Conservation (phyloP, 2,329 filamentous ascomycete species). For the Fusarium illudens region DNA sequence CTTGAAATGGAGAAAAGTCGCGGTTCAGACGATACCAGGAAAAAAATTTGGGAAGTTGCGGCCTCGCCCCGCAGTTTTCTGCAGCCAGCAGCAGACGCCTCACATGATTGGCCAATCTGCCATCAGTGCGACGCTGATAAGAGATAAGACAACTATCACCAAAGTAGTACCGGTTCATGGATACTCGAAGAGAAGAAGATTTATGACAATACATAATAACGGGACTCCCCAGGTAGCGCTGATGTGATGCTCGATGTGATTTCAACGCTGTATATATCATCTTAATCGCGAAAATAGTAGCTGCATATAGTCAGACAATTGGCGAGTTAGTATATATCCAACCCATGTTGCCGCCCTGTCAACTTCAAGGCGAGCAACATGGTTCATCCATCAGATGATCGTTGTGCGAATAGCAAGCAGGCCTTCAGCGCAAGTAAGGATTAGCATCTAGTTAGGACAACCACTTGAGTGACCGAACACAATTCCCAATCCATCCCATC, state of each 20-base stretch:
- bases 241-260: background rate
- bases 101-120: constrained; percentile 34
- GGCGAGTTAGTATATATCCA: background rate
- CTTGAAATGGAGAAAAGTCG: constrained; percentile 30
- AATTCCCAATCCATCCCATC: background rate
- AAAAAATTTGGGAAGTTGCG: constrained; percentile 40
- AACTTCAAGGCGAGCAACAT: background rate
- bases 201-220: background rate
- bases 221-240: background rate
- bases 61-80: constrained; percentile 33
- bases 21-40: constrained; percentile 22
- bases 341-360: background rate
- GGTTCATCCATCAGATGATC: background rate
- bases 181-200: background rate
- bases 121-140: constrained; percentile 13
- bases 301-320: background rate
- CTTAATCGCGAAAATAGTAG: background rate
- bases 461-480: background rate
- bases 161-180: background rate
- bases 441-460: constrained; percentile 6
- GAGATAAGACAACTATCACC: constrained; percentile 19
- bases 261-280: background rate
- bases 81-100: background rate
- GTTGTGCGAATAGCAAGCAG: background rate
- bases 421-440: background rate